Conservation (phyloP, 1,139 yeast species). For the Saccharomyces hybrid region DNA sequence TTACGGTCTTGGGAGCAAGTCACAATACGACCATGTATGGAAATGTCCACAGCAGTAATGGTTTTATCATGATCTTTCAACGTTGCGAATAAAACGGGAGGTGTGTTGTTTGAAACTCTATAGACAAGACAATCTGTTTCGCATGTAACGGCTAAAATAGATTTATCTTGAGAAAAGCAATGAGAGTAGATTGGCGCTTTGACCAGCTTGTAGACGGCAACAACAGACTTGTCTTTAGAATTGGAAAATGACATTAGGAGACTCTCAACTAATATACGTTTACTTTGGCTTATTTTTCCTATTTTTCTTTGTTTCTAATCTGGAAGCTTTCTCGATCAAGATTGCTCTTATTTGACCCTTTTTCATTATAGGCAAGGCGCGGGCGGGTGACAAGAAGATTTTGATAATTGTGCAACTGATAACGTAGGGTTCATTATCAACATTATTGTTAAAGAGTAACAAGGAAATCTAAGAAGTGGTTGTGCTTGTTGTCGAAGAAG, state of each 20-base stretch:
- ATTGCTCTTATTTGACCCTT: neutral
- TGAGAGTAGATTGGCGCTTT: slow-evolving; percentile 87
- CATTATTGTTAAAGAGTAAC: neutral
- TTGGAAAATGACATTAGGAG: slow-evolving; percentile 28
- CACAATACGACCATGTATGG: slow-evolving; percentile 82
- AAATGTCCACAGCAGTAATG: slow-evolving; percentile 90
- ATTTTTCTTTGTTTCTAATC: neutral
- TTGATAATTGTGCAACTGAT: neutral
- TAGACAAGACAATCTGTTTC: slow-evolving; percentile 71
- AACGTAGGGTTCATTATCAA: neutral
- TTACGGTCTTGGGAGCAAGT: slow-evolving; percentile 98
- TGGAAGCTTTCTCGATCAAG: neutral
- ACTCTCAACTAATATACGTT: slow-evolving; percentile 29
- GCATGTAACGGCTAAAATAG: slow-evolving; percentile 73
- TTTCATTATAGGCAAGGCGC: neutral
- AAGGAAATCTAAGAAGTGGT: neutral
- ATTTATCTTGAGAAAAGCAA: slow-evolving; percentile 66
- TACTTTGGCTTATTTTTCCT: neutral
- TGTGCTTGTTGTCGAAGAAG: neutral
- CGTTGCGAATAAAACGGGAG: slow-evolving; percentile 43
- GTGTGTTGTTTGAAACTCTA: slow-evolving; percentile 40
- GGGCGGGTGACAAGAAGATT: neutral
- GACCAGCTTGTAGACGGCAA: slow-evolving; percentile 53
- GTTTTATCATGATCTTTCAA: slow-evolving; percentile 87
- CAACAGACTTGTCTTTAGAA: slow-evolving; percentile 20